Conservation (phyloP, 2,329 filamentous ascomycete species). For the Chaetomium sp. region DNA sequence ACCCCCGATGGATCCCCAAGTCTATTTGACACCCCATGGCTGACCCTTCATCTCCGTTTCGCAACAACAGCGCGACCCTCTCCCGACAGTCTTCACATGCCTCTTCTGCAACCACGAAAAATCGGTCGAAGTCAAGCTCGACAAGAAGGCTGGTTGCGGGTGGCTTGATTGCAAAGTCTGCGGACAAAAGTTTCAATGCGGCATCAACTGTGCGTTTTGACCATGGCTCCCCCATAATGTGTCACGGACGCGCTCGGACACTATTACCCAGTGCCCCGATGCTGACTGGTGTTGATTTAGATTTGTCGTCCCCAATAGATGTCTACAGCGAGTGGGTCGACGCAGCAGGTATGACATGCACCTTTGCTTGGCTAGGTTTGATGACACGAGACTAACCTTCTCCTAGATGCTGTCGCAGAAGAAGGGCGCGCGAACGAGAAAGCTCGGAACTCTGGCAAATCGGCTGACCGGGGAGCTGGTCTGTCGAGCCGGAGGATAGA, state of each 20-base stretch:
- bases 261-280: background rate
- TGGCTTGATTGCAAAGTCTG: constrained; percentile 86
- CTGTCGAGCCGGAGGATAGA: constrained; percentile 16
- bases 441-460: background rate
- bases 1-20: too few relatives aligned
- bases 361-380: too few relatives aligned
- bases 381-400: background rate
- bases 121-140: constrained; percentile 81
- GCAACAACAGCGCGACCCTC: constrained; percentile 53
- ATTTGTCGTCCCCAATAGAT: constrained; percentile 84
- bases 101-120: constrained; percentile 99
- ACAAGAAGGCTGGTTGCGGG: constrained; percentile 86
- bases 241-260: too few relatives aligned
- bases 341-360: constrained; percentile 51
- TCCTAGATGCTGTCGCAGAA: constrained; percentile 26
- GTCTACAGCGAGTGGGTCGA: constrained; percentile 99
- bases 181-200: constrained; percentile 86
- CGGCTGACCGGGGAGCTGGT: constrained; percentile 8
- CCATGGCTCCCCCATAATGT: too few relatives aligned
- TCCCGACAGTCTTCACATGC: constrained; percentile 84
- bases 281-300: constrained; percentile 36
- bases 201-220: constrained; percentile 66
- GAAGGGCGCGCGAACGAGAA: constrained; percentile 8
- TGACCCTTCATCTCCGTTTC: background rate
- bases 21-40: background rate